Conservation (phyloP, 805 yeast genomes). For the Blastobotrys attinorum region DNA sequence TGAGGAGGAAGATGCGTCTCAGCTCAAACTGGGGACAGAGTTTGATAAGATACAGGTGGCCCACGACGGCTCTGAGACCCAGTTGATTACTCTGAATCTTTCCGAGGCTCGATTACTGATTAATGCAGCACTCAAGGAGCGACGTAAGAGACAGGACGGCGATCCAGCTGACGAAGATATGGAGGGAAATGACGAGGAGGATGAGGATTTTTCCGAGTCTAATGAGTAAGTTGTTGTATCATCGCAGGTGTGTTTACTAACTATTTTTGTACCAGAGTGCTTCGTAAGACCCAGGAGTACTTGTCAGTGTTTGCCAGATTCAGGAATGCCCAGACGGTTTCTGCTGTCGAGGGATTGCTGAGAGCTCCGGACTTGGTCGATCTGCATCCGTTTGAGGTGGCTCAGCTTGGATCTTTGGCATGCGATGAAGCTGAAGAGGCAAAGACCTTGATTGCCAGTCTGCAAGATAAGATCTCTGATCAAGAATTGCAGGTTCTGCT, state of each 20-base stretch:
- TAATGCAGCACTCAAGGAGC: slow-evolving; percentile 79
- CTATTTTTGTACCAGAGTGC: slow-evolving; percentile 38
- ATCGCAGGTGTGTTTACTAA: background rate
- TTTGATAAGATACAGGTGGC: slow-evolving; percentile 74
- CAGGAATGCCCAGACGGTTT: slow-evolving; percentile 84
- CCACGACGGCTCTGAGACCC: slow-evolving; percentile 70
- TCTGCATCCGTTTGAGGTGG: slow-evolving; percentile 91
- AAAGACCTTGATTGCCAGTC: slow-evolving; percentile 83
- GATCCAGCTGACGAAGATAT: slow-evolving; percentile 27
- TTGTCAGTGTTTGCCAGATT: slow-evolving; percentile 81
- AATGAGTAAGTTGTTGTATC: slow-evolving; percentile 23
- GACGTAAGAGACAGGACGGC: slow-evolving; percentile 40
- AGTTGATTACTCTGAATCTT: slow-evolving; percentile 74
- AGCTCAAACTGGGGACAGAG: slow-evolving; percentile 85
- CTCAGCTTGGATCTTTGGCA: slow-evolving; percentile 80
- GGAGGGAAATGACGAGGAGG: slow-evolving; percentile 29
- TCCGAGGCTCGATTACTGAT: slow-evolving; percentile 87
- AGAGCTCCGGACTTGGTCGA: slow-evolving; percentile 63
- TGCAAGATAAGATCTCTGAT: slow-evolving; percentile 71
- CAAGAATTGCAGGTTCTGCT: slow-evolving; percentile 80
- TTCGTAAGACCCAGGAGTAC: slow-evolving; percentile 87
- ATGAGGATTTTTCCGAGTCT: slow-evolving; percentile 30
- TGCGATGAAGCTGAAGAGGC: slow-evolving; percentile 98
- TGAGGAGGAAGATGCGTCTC: slow-evolving; percentile 89
- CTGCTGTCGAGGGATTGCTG: slow-evolving; percentile 84